Base-by-base conservation (phyloP, 2,329 filamentous ascomycete genomes). In the Aschersonia sp. region DNA sequence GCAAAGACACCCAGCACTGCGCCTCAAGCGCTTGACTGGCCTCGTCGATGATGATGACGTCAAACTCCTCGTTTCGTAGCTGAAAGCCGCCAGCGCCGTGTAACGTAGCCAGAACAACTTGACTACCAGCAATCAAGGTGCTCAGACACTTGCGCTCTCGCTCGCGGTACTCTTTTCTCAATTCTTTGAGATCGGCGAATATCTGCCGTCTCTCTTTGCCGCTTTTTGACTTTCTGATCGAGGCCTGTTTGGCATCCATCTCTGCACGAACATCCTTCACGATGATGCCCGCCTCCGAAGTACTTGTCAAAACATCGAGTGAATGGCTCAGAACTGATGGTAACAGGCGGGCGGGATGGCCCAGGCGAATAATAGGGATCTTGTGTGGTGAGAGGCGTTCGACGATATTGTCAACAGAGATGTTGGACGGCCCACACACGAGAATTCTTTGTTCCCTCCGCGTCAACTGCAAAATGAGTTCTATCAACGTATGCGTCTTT, bases 371-470 rank as follows among this genome's bases (percentile, higher is more conserved):
- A 57, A 97, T 87, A 0, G 87, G 83, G 1, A 96, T 73, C 58
- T 87, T 88, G 63, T 89, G 85, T 0, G 85, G 80, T 2, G 88
- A 79, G 2, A 97, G 75, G 6, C 92, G 81, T 65, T 98, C 92
- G 7, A 96, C 89, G 49, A 98, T 94, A 60, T 98, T 98, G 73
- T 98, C 92, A 1, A 98, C 92, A 0, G 87, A 92, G 56, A 98
- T 89, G 61, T 98, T 98, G 32, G 87, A 95, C 0, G 92, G 92
- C 0, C 90, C 92, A 58, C 92, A 97, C n/a, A 97, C 90, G 2
- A 97, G 73, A 9, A 97, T 72, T 1, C 88, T 79, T 47, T 82
- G 74, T 35, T 80, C 76, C 30, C 78, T 77, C 59, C 81, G 82
- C 47, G 94, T 71, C 55, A 97, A 70, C 60, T 98, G 92, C n/a